These are phyloP conservation scores for Inosperma sp. DNA, from an alignment of 768 basidiomycete species.

Conservation along the genomic window DNA sequence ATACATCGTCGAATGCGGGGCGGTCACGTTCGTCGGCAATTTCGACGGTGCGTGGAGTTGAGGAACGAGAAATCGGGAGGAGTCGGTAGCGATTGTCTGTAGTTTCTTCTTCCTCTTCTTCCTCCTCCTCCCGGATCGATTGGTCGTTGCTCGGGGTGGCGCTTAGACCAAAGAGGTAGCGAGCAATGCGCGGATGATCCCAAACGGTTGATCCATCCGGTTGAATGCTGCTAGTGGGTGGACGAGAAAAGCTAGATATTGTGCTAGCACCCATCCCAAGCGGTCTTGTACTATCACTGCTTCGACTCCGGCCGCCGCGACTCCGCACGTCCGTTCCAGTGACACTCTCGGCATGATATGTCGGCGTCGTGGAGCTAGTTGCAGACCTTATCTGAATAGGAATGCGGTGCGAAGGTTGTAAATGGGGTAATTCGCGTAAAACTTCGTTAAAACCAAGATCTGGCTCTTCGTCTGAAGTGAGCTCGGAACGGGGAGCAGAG, in stretches of 20 bases:
- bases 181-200: slow-evolving; percentile 53
- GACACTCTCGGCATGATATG: slow-evolving; percentile 23
- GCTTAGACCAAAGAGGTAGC: slow-evolving; percentile 48
- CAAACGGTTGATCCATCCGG: slow-evolving; percentile 57
- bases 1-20: slow-evolving; percentile 20
- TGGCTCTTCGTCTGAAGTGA: slow-evolving; percentile 60
- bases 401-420: slow-evolving; percentile 45
- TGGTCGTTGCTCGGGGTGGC: slow-evolving; percentile 23
- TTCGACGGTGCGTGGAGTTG: slow-evolving; percentile 37
- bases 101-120: slow-evolving; percentile 18
- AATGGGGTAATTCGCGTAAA: slow-evolving; percentile 57
- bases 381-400: slow-evolving; percentile 25
- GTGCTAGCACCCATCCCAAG: too few relatives aligned
- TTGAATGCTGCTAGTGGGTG: slow-evolving; percentile 24
- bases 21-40: slow-evolving; percentile 31
- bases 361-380: slow-evolving; percentile 25
- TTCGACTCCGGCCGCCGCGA: slow-evolving; percentile 13
- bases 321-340: slow-evolving; percentile 15
- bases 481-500: slow-evolving; percentile 35
- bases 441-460: slow-evolving; percentile 71
- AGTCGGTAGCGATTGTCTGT: slow-evolving; percentile 21
- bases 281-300: slow-evolving; percentile 11
- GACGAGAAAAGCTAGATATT: slow-evolving; percentile 26
- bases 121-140: slow-evolving; percentile 14
- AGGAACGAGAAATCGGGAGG: slow-evolving; percentile 23